Percentiles rank a stretch among this genome's conserved stretches.
These are phyloP conservation scores for Tagetes erecta DNA, from an alignment of 129 eudicot species.

Conservation along the genomic window DNA sequence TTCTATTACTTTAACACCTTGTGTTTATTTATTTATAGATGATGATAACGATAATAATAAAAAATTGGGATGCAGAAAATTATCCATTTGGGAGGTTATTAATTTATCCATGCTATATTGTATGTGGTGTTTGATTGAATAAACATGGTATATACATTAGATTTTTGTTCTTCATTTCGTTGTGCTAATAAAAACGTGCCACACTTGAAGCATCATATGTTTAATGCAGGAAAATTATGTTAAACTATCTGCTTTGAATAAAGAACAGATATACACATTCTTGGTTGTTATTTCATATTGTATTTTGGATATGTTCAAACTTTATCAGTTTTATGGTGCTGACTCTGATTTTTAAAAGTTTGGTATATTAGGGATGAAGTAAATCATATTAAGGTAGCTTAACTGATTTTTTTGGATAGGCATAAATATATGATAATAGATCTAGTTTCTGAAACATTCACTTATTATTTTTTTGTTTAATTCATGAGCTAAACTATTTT, in stretches of 20 bases:
- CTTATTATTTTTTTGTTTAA: neutral
- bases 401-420: neutral
- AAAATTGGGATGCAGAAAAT: neutral
- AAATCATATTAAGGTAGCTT: neutral
- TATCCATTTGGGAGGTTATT: neutral
- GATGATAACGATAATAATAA: neutral
- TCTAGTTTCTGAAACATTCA: neutral
- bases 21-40: neutral
- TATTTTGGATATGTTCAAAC: neutral
- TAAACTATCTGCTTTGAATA: neutral
- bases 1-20: neutral
- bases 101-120: neutral
- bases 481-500: constrained; percentile 1
- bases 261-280: neutral
- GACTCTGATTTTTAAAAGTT: constrained; percentile 7
- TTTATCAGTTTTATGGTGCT: neutral
- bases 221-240: neutral
- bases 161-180: neutral
- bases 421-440: neutral
- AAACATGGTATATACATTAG: neutral
- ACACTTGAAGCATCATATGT: constrained; percentile 12
- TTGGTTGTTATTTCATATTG: neutral
- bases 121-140: neutral
- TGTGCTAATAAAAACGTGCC: constrained; percentile 9
- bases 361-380: neutral